Evolutionary conservation across 2,329 filamentous ascomycete species (phyloP), one percentile per base, ranked within the genome.

Genomic region (Coniochaeta pulveracea): DNA sequence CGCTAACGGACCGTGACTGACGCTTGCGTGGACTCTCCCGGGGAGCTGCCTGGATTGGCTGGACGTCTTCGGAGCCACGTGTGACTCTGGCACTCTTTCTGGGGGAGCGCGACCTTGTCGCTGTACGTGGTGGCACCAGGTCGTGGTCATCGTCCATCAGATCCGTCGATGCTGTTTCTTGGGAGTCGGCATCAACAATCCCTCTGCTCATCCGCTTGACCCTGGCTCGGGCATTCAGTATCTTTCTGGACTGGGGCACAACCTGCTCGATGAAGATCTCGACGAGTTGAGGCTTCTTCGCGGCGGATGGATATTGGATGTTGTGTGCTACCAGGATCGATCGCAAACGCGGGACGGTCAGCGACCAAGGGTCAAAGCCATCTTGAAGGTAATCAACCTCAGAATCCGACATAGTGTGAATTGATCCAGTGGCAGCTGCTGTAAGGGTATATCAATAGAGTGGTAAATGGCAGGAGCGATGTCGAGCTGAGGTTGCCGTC

Each of bases 251-350:
- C 47, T 89, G 80, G 0, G 89, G 82, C 4, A 84, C 60, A 18
- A 98, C 71, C 41, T 91, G 65, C 19, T 81, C 67, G 50, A 80
- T 77, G 57, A 98, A 86, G 29, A 96, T 75, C 6, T 82, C 76
- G 39, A 98, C 69, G 15, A 98, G 75, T 50, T 93, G 80, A 0
- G 76, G 64, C 63, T 98, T 98, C 63, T 96, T 98, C 10, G 91
- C 86, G 4, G 79, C 88, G 0, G 85, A 79, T 5, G 88, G 80
- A 52, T 94, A 96, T 23, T 76, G 62, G 48, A 96, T 66, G 52
- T 86, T 82, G 61, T 98, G 85, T 43, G 77, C 81, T 48, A 96
- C 83, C 37, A 98, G 75, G 43, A 96, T 93, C 31, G 83, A 89
- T 48, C 91, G 84, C 46, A 98, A 66, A 28, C 82, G 81, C 18